Conservation (phyloP, 371 early-diverging fungal genomes). For the Mucor circinelloides region DNA sequence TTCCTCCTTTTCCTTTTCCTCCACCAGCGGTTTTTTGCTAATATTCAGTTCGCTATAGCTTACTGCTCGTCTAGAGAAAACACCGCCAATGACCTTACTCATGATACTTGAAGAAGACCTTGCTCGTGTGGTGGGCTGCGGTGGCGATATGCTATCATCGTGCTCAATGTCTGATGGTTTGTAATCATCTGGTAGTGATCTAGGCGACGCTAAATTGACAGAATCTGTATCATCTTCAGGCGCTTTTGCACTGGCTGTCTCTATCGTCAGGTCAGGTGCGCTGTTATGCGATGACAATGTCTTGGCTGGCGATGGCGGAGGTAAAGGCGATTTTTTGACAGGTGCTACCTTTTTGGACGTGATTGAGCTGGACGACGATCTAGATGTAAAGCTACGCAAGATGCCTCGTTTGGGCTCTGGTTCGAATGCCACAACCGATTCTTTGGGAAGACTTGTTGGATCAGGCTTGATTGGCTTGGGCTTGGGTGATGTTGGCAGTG, state of each 20-base stretch:
- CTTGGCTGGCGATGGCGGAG: background rate
- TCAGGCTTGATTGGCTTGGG: constrained; percentile 48
- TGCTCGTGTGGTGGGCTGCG: background rate
- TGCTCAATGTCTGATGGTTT: background rate
- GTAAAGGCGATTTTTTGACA: background rate
- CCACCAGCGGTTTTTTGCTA: background rate
- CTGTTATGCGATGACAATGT: background rate
- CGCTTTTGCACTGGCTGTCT: background rate
- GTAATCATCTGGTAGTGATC: constrained; percentile 15
- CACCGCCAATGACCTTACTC: constrained; percentile 21
- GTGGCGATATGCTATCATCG: background rate
- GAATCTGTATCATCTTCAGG: background rate
- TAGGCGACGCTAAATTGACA: background rate
- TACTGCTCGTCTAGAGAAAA: constrained; percentile 9
- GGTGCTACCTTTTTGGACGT: background rate
- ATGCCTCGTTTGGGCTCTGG: constrained; percentile 19
- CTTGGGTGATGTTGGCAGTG: constrained; percentile 27
- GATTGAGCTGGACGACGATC: constrained; percentile 1
- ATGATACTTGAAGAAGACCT: constrained; percentile 10
- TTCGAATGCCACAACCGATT: constrained; percentile 27
- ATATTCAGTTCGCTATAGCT: background rate
- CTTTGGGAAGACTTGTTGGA: constrained; percentile 27
- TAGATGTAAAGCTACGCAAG: constrained; percentile 45
- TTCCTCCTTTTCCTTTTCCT: background rate
- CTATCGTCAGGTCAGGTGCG: constrained; percentile 1